phyloP scores from a whole-genome alignment of 2,329 filamentous ascomycete species.

The Paradendryphiella salina region DNA sequence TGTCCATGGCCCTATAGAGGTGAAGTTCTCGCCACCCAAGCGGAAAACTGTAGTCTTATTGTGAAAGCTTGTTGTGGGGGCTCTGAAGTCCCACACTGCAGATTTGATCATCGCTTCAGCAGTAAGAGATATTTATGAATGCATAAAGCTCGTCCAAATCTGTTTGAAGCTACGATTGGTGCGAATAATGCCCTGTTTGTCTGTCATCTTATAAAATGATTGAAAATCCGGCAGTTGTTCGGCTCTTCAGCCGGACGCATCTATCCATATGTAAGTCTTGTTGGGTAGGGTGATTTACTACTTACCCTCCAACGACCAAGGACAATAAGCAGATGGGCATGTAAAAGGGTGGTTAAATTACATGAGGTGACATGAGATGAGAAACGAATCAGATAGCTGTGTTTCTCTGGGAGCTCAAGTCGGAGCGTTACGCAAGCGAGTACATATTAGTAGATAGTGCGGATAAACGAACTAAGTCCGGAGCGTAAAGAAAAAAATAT shows the following conservation, averaged over 20 bases:
- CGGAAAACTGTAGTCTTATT: constrained; percentile 29
- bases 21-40: constrained; percentile 32
- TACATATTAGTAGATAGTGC: too few relatives aligned
- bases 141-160: not conserved
- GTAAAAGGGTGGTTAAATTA: too few relatives aligned
- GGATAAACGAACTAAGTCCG: too few relatives aligned
- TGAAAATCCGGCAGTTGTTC: not conserved
- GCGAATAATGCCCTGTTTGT: not conserved
- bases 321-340: too few relatives aligned
- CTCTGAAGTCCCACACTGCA: constrained; percentile 1
- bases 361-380: too few relatives aligned
- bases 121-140: not conserved
- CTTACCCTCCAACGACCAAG: too few relatives aligned
- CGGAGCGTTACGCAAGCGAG: too few relatives aligned
- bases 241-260: constrained; percentile 8
- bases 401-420: too few relatives aligned
- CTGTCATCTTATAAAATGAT: not conserved
- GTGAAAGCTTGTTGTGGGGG: constrained; percentile 18
- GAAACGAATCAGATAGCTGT: too few relatives aligned
- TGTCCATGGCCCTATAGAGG: constrained; percentile 29
- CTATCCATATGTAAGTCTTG: not conserved
- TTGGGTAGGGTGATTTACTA: not conserved
- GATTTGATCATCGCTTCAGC: not conserved
- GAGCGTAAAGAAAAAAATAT: too few relatives aligned
- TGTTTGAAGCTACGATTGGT: constrained; percentile 3